Evolutionary conservation across 2,329 filamentous ascomycete genomes (phyloP), one percentile per base, ranked within the genome.

Genomic region (Metarhizium brunneum): DNA sequence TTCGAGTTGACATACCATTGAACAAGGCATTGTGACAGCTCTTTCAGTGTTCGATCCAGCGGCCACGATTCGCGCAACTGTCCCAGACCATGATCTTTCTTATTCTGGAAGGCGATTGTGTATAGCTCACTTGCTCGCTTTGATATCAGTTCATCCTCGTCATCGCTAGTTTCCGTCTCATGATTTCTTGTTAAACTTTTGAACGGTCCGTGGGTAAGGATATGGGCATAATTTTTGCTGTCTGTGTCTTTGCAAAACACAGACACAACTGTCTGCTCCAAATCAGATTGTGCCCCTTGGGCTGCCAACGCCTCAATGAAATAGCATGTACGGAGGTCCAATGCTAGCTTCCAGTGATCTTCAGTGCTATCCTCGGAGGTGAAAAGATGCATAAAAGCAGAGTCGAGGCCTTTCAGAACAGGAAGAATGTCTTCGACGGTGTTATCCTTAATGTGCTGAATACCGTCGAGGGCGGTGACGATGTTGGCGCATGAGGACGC

Each of bases 261-360:
- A 3, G 59, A 56, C 18, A 65, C 66, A 30, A 71, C 63, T 11
- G 62, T 53, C 2, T 60, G 54, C 5, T 54, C 57, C 16, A 60
- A 56, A 38, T 63, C 55, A 3, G 36, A 56, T 4, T 63, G 56
- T 3, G 36, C 35, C 0, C 49, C 52, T 6, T 53, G 49, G 1
- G 30, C 48, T 6, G 62, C 62, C 2, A 72, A 56, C 2, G 40
- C 49, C 47, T 68, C 64, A 20, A 76, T 66, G 47, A 69, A 60
- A 42, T 63, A 60, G 51, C 68, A 66, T 0, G 71, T 73, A 47
- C 73, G 72, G 30, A 76, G 66, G 4, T 68, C 61, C 29, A 76
- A 59, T 2, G 67, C 67, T 7, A 70, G 57, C 3, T 65, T 45
- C 14, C 60, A 59, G 13, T 61, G 51, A 11, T 48, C 45, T 38